phyloP scores from a whole-genome alignment of 306 rosid species.

The Rubus parviflorus region DNA sequence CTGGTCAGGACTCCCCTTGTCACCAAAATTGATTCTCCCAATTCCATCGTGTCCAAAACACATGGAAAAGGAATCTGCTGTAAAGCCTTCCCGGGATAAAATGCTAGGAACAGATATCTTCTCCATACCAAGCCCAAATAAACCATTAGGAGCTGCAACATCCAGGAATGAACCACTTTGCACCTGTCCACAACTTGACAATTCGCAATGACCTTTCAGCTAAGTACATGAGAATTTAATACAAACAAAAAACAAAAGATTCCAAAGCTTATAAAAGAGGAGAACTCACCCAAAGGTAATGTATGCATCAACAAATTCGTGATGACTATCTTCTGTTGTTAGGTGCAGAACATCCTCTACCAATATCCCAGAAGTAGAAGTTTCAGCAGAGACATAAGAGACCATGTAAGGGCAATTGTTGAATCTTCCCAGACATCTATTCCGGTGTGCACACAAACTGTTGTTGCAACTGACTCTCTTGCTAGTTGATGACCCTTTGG shows the following conservation, averaged over 20 bases:
- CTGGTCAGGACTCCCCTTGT: slow-evolving; percentile 86
- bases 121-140: slow-evolving; percentile 97
- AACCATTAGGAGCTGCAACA: slow-evolving; percentile 91
- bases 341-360: slow-evolving; percentile 85
- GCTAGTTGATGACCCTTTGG: slow-evolving; percentile 76
- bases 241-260: not conserved
- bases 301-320: slow-evolving; percentile 63
- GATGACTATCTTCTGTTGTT: slow-evolving; percentile 51
- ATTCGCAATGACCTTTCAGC: slow-evolving; percentile 23
- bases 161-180: slow-evolving; percentile 93
- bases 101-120: slow-evolving; percentile 95
- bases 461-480: slow-evolving; percentile 72
- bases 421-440: slow-evolving; percentile 56
- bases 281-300: slow-evolving; percentile 83
- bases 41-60: slow-evolving; percentile 88
- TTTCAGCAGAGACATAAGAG: slow-evolving; percentile 84
- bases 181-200: slow-evolving; percentile 84
- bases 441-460: slow-evolving; percentile 60
- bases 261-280: slow-evolving; percentile 10
- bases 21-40: slow-evolving; percentile 93
- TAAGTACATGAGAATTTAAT: not conserved
- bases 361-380: slow-evolving; percentile 79
- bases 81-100: slow-evolving; percentile 77
- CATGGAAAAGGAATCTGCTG: slow-evolving; percentile 89
- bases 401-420: slow-evolving; percentile 84